Evolutionary conservation across 2,329 filamentous ascomycete species (phyloP).

Genomic region (Fusarium sterilihyphosum): DNA sequence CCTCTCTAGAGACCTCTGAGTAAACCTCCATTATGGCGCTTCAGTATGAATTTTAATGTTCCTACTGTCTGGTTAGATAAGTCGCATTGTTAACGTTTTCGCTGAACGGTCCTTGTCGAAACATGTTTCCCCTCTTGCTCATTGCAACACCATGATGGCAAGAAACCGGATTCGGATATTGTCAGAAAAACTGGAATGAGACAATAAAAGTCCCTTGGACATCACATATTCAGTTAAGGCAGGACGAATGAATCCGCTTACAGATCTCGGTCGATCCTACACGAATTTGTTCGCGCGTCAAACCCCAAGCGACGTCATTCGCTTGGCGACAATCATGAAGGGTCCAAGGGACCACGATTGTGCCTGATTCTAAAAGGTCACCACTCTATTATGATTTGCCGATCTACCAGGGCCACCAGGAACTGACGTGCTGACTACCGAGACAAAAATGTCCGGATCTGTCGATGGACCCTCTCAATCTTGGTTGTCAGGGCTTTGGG

Average conservation of each 20-base stretch:
- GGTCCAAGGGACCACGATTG: neutral
- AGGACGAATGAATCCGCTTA: fast-evolving
- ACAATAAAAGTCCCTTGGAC: fast-evolving
- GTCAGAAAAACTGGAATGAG: neutral
- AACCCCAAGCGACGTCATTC: neutral
- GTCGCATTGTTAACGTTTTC: too few relatives aligned
- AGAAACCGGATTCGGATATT: neutral
- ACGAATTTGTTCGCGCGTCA: too few relatives aligned
- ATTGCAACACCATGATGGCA: fast-evolving
- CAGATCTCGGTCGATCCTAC: neutral
- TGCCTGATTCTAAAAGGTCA: neutral
- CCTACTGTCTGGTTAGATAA: too few relatives aligned
- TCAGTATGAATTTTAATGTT: neutral
- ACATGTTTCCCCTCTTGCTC: neutral
- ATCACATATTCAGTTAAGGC: neutral
- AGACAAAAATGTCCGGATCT: neutral
- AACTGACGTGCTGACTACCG: neutral
- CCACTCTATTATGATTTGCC: neutral
- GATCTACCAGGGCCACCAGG: neutral
- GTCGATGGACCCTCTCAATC: neutral
- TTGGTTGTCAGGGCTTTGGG: neutral
- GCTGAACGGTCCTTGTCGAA: neutral
- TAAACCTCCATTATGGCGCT: neutral
- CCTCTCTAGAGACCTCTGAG: neutral
- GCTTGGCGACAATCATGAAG: neutral